These are phyloP conservation scores for Hemisphaericaspora xylanilytica DNA, from an alignment of 1,139 yeast species.

Conservation along the genomic window DNA sequence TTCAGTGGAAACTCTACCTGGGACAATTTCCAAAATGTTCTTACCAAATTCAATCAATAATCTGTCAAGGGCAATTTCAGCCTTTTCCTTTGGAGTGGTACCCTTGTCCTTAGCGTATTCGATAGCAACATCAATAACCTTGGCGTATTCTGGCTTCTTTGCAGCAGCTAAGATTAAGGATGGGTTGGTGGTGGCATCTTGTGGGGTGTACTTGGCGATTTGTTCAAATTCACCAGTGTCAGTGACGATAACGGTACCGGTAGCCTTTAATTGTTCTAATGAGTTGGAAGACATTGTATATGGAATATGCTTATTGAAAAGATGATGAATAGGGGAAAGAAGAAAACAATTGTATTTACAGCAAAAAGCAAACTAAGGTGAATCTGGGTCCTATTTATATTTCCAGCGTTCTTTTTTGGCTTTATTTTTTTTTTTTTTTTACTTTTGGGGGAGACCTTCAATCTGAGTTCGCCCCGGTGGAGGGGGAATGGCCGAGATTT, in stretches of 20 bases:
- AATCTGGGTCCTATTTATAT: constrained; percentile 1
- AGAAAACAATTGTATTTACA: not conserved
- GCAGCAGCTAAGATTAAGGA: constrained; percentile 96
- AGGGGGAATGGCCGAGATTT: no score
- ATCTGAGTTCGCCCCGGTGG: no score
- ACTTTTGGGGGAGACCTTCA: no score
- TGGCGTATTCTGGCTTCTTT: constrained; percentile 84
- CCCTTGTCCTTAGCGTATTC: constrained; percentile 76
- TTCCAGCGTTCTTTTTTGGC: no score
- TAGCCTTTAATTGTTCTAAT: constrained; percentile 87
- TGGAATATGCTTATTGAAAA: not conserved
- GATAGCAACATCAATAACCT: constrained; percentile 87
- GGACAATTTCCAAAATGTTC: constrained; percentile 90
- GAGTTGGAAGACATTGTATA: constrained; percentile 49
- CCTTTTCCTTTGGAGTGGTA: constrained; percentile 46
- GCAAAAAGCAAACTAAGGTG: no score
- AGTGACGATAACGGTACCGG: constrained; percentile 95
- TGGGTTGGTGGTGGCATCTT: constrained; percentile 99
- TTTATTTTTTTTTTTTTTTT: no score
- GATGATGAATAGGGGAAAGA: constrained; percentile 1
- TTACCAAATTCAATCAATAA: constrained; percentile 94
- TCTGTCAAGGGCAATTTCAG: constrained; percentile 81
- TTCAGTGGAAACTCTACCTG: constrained; percentile 99
- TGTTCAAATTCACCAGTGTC: constrained; percentile 99
- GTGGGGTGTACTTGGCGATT: constrained; percentile 96